Conservation (phyloP, 306 rosid genomes). For the Dicorynia guianensis region DNA sequence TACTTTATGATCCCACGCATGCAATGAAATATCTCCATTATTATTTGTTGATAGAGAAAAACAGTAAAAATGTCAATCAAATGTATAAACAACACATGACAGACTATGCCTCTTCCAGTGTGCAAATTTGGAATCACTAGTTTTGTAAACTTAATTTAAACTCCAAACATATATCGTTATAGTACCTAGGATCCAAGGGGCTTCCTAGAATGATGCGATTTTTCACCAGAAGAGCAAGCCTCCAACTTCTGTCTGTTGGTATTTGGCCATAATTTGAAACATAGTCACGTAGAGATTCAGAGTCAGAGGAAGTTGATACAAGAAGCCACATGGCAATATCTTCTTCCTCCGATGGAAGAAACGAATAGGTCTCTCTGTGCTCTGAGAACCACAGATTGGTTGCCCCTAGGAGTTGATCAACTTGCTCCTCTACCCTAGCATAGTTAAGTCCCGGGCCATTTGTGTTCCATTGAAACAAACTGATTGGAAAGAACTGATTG, state of each 20-base stretch:
- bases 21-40: background rate
- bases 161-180: constrained; percentile 19
- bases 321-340: constrained; percentile 80
- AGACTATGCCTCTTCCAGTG: background rate
- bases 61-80: background rate
- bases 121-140: background rate
- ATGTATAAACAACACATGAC: constrained; percentile 20
- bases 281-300: constrained; percentile 43
- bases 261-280: constrained; percentile 48
- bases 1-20: constrained; percentile 5
- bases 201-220: constrained; percentile 63
- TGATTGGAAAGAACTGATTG: constrained; percentile 67
- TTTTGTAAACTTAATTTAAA: constrained; percentile 1
- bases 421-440: constrained; percentile 50
- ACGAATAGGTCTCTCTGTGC: constrained; percentile 41
- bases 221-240: constrained; percentile 74
- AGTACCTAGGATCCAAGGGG: constrained; percentile 80
- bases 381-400: constrained; percentile 54
- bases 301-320: constrained; percentile 61
- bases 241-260: constrained; percentile 63
- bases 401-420: constrained; percentile 59
- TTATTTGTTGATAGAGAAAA: constrained; percentile 2
- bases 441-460: constrained; percentile 46
- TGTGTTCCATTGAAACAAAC: constrained; percentile 61
- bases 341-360: constrained; percentile 48